Evolutionary conservation across 306 rosid species (phyloP).

Genomic region (Rosa lucieae): DNA sequence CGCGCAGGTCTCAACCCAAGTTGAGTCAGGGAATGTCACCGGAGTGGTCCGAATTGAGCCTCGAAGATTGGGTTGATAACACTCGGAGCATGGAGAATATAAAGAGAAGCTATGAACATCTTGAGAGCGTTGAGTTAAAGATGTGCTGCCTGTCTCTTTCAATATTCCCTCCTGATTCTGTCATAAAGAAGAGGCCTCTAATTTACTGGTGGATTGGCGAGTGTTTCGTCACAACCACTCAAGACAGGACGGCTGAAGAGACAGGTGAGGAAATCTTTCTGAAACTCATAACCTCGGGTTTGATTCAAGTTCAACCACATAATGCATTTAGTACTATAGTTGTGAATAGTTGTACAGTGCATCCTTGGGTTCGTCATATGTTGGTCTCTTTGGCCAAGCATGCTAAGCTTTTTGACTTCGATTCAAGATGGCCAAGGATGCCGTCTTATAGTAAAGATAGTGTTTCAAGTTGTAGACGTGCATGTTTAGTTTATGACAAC

Average conservation of each 20-base stretch:
- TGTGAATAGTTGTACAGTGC: conserved; percentile 8
- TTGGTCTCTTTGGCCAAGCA: conserved; percentile 2
- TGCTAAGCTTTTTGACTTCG: background rate
- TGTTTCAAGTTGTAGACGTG: background rate
- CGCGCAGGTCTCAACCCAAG: background rate
- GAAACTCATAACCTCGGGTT: background rate
- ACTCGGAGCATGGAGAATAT: background rate
- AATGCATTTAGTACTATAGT: background rate
- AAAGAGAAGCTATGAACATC: background rate
- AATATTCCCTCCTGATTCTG: conserved; percentile 11
- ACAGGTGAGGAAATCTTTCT: conserved; percentile 15
- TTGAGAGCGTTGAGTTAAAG: background rate
- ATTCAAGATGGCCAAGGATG: background rate
- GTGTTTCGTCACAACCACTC: background rate
- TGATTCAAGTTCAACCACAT: conserved; percentile 3
- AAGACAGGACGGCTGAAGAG: conserved; percentile 7
- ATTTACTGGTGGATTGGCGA: conserved; percentile 42
- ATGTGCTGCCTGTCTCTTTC: conserved; percentile 26
- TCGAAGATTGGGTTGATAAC: background rate
- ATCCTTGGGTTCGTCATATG: conserved; percentile 34
- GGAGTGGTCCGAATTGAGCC: background rate
- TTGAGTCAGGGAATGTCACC: background rate
- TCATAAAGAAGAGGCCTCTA: conserved; percentile 26
- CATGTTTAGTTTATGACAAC: background rate
- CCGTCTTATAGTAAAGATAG: background rate